Evolutionary conservation across 257 asterid species (phyloP).

Genomic region (Osmanthus fragrans): DNA sequence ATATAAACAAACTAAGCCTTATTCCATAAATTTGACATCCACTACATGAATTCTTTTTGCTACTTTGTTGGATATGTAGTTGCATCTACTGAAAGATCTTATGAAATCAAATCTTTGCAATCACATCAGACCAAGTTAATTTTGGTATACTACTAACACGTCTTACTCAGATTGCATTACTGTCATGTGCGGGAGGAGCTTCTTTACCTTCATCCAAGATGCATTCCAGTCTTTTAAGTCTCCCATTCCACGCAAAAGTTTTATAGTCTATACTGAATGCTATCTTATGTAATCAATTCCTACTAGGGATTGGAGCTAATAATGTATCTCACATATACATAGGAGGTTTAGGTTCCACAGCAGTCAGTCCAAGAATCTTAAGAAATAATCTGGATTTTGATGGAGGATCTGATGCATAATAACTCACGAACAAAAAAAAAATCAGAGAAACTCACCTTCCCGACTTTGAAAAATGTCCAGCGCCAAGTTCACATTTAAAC

Average conservation of each 20-base stretch:
- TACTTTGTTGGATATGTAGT: background rate
- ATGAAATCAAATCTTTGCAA: background rate
- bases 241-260: background rate
- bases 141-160: background rate
- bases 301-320: background rate
- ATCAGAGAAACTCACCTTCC: slow-evolving; percentile 62
- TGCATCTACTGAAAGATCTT: background rate
- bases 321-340: background rate
- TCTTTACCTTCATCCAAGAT: background rate
- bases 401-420: background rate
- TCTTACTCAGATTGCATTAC: background rate
- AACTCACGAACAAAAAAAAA: slow-evolving; percentile 11
- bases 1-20: background rate
- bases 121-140: background rate
- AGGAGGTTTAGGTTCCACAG: background rate
- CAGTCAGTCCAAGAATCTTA: background rate
- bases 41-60: background rate
- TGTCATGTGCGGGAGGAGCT: background rate
- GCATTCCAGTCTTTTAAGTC: background rate
- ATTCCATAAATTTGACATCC: background rate
- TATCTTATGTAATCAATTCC: background rate
- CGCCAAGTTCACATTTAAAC: slow-evolving; percentile 89
- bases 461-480: slow-evolving; percentile 94
- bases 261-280: background rate
- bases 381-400: background rate